Evolutionary conservation across 192 early-diverging fungal species (phyloP).

Genomic region (Dispira simplex): DNA sequence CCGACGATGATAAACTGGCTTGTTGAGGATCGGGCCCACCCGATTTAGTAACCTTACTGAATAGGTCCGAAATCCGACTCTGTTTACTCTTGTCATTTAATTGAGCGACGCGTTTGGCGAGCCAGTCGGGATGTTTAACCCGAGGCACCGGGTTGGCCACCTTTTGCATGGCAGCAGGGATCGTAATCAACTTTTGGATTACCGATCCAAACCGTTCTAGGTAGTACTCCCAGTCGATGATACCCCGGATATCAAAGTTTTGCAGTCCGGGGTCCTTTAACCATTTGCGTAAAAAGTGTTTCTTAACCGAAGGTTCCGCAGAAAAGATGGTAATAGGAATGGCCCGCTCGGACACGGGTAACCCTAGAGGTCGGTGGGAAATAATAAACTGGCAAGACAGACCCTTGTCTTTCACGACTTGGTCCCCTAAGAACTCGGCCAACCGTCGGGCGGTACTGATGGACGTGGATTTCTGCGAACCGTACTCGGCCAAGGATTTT

Average conservation of each 20-base stretch:
- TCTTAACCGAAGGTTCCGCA: slow-evolving; percentile 54
- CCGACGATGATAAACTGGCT: background rate
- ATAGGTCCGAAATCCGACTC: slow-evolving; percentile 69
- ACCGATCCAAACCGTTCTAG: slow-evolving; percentile 87
- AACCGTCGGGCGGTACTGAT: slow-evolving; percentile 90
- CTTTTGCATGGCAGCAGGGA: slow-evolving; percentile 95
- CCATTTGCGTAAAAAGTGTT: slow-evolving; percentile 85
- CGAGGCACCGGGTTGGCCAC: slow-evolving; percentile 87
- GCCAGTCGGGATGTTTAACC: slow-evolving; percentile 89
- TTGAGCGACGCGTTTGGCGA: slow-evolving; percentile 58
- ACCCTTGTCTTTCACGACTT: slow-evolving; percentile 97
- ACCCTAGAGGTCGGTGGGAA: slow-evolving; percentile 59
- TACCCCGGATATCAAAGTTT: slow-evolving; percentile 74
- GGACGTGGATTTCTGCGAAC: slow-evolving; percentile 80
- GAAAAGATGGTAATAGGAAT: slow-evolving; percentile 92
- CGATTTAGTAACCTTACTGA: slow-evolving; percentile 31
- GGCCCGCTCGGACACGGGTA: slow-evolving; percentile 85
- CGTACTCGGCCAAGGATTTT: slow-evolving; percentile 88
- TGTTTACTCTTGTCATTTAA: slow-evolving; percentile 77
- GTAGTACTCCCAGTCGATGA: slow-evolving; percentile 97
- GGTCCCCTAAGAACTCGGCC: slow-evolving; percentile 92
- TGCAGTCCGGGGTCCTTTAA: slow-evolving; percentile 60
- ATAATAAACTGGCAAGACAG: slow-evolving; percentile 94
- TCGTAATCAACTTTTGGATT: slow-evolving; percentile 95
- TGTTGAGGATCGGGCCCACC: slow-evolving; percentile 13